Percentiles rank a stretch among this genome's conserved stretches.
These are phyloP conservation scores for Priceomyces melissophilus DNA, from an alignment of 805 yeast genomes.

Conservation along the genomic window DNA sequence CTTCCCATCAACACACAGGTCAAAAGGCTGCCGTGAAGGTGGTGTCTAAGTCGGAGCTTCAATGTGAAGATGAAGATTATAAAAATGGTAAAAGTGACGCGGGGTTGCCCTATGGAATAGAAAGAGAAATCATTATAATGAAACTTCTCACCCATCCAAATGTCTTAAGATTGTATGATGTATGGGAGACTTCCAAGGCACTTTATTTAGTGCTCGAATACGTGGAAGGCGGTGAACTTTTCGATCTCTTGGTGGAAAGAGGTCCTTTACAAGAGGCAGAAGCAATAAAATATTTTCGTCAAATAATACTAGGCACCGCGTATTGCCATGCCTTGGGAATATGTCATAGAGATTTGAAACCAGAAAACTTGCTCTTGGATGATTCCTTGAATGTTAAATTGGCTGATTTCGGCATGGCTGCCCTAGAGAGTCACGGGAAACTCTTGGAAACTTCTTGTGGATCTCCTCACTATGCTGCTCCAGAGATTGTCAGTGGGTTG, in stretches of 20 bases:
- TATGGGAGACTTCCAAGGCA: constrained; percentile 83
- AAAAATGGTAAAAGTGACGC: constrained; percentile 23
- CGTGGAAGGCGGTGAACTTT: constrained; percentile 95
- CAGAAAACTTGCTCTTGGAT: constrained; percentile 77
- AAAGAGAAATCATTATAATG: constrained; percentile 96
- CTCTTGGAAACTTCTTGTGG: constrained; percentile 94
- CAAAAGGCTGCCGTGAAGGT: constrained; percentile 82
- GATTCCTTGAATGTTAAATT: constrained; percentile 85
- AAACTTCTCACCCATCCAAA: constrained; percentile 91
- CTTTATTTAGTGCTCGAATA: constrained; percentile 87
- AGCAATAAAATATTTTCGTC: constrained; percentile 86
- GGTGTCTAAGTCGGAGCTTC: constrained; percentile 61
- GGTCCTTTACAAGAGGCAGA: constrained; percentile 88
- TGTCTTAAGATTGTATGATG: constrained; percentile 86
- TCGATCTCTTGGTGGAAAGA: constrained; percentile 83
- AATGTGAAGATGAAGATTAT: constrained; percentile 24
- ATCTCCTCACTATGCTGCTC: constrained; percentile 97
- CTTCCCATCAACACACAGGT: constrained; percentile 65
- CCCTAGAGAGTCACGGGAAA: constrained; percentile 78
- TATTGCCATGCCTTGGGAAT: constrained; percentile 85
- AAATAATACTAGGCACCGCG: constrained; percentile 76
- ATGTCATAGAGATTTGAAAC: constrained; percentile 84
- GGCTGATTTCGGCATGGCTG: constrained; percentile 99
- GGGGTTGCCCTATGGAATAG: constrained; percentile 93
- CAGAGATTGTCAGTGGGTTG: constrained; percentile 94